These are phyloP conservation scores for Colletotrichum sp. DNA, from an alignment of 2,329 filamentous ascomycete species.

Conservation along the genomic window DNA sequence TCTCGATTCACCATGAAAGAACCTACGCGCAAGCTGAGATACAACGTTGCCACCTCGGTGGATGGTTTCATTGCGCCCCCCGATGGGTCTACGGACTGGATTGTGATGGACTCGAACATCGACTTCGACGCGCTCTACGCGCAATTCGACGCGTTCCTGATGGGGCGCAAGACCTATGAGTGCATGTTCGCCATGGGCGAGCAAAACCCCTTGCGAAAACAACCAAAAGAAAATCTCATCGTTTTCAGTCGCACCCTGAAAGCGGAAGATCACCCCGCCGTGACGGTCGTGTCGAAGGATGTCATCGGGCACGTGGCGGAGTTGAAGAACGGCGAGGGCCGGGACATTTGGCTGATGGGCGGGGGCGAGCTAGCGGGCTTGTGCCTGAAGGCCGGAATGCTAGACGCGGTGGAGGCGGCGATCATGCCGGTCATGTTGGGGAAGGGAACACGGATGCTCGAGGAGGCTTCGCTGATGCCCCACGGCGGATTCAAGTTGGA, in stretches of 20 bases:
- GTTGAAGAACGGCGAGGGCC: conserved; percentile 25
- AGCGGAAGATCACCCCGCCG: conserved; percentile 20
- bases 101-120: conserved; percentile 33
- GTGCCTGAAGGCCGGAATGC: conserved; percentile 31
- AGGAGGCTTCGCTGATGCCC: not conserved
- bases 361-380: conserved; percentile 32
- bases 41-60: conserved; percentile 37
- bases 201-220: conserved; percentile 26
- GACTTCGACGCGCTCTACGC: conserved; percentile 35
- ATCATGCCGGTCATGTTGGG: conserved; percentile 30
- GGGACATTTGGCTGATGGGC: conserved; percentile 42
- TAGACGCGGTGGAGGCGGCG: conserved; percentile 35
- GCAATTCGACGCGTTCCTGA: conserved; percentile 36
- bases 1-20: not conserved
- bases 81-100: conserved; percentile 34
- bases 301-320: conserved; percentile 23
- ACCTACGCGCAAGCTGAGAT: conserved; percentile 27
- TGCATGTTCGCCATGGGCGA: conserved; percentile 24
- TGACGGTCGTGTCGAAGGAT: conserved; percentile 28
- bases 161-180: conserved; percentile 40
- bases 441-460: conserved; percentile 29
- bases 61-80: conserved; percentile 39
- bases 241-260: conserved; percentile 30
- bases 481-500: conserved; percentile 2
- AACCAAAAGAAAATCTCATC: conserved; percentile 27